phyloP scores from a whole-genome alignment of 2,329 filamentous ascomycete species.

The Alternaria ventricosa region DNA sequence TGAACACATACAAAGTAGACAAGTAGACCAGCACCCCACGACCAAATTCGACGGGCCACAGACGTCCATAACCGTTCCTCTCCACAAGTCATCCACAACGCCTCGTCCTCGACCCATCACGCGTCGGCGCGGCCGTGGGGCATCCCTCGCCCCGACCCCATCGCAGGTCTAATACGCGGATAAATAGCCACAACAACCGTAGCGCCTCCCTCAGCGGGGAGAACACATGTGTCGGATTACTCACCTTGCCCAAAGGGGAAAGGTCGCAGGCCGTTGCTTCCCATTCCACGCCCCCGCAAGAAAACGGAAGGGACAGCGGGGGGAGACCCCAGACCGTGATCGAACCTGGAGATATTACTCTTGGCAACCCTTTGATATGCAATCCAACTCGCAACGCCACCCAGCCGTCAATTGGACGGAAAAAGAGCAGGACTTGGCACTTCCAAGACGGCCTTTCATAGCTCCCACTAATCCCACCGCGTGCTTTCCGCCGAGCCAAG shows the following conservation, averaged over 20 bases:
- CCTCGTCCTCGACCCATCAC: constrained; percentile 11
- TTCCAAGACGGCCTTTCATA: constrained; percentile 24
- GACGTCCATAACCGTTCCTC: constrained; percentile 1
- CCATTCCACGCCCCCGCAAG: neutral
- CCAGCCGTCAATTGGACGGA: constrained; percentile 22
- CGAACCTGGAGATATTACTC: neutral
- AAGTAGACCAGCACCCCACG: neutral
- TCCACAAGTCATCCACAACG: constrained; percentile 3
- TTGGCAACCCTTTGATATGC: neutral
- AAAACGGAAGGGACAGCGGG: neutral
- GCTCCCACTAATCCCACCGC: constrained; percentile 22
- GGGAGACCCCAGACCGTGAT: constrained; percentile 2
- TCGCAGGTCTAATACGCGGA: constrained; percentile 23
- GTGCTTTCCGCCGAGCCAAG: constrained; percentile 14
- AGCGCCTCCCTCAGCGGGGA: constrained; percentile 14
- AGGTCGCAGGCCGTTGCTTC: neutral
- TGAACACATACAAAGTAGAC: constrained; percentile 3
- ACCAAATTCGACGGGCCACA: neutral
- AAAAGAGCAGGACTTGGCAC: constrained; percentile 23
- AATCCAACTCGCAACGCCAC: constrained; percentile 5
- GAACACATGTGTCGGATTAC: neutral
- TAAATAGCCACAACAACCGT: constrained; percentile 27
- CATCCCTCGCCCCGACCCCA: constrained; percentile 11
- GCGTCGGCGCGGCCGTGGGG: constrained; percentile 15
- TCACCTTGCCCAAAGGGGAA: neutral